phyloP scores from a whole-genome alignment of 495 filamentous ascomycete genomes.

The Hypoxylon fuscum region DNA sequence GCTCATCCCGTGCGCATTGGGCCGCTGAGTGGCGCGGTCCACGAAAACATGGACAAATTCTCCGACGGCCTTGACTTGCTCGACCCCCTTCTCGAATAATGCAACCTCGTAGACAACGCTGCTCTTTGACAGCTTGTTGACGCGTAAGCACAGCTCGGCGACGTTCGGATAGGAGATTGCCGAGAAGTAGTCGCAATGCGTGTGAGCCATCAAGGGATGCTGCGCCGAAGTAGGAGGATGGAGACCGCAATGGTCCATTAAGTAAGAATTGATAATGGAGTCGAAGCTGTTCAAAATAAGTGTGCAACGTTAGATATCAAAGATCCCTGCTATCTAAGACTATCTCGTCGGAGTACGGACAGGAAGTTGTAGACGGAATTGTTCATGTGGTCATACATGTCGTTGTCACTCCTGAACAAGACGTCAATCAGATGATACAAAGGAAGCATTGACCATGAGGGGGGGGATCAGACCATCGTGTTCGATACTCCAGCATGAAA shows the following conservation, averaged over 20 bases:
- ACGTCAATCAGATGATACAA: conserved; percentile 5
- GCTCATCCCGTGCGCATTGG: conserved; percentile 68
- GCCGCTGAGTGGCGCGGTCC: conserved; percentile 73
- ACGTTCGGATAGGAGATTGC: conserved; percentile 84
- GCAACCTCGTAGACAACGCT: conserved; percentile 95
- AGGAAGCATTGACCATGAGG: conserved; percentile 1
- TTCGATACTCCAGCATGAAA: conserved; percentile 83
- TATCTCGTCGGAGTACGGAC: conserved; percentile 41
- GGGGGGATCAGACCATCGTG: conserved; percentile 78
- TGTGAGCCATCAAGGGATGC: conserved; percentile 84
- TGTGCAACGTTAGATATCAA: conserved; percentile 10
- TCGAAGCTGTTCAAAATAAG: conserved; percentile 63
- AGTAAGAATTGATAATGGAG: conserved; percentile 88
- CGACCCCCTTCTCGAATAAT: conserved; percentile 78
- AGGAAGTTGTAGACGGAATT: conserved; percentile 85
- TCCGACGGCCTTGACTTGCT: conserved; percentile 85
- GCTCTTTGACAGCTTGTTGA: conserved; percentile 83
- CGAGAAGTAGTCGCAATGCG: conserved; percentile 84
- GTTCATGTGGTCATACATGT: conserved; percentile 92
- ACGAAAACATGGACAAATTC: conserved; percentile 92
- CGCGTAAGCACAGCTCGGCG: conserved; percentile 81
- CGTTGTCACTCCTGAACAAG: conserved; percentile 81
- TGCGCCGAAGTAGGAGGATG: conserved; percentile 73
- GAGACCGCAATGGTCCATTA: conserved; percentile 81
- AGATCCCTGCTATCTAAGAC: not conserved